Evolutionary conservation across 164 flowering plant species (phyloP), one percentile per base, ranked within the genome.

Genomic region (Cinnamomum chago): DNA sequence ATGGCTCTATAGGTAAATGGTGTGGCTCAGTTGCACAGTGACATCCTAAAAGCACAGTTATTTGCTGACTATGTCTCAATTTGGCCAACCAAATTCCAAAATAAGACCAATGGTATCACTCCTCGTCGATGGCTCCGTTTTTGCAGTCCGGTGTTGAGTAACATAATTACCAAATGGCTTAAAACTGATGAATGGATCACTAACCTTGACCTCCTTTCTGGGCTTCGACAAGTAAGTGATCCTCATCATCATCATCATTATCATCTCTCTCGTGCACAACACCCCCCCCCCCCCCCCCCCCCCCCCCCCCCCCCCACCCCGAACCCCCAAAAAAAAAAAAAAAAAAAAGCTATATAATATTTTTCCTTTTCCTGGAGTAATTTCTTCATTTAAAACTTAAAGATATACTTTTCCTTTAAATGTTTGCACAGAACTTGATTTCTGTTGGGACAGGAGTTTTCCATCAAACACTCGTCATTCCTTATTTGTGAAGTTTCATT

Each of bases 41-140:
- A 93, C 83, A 93, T 95, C 71, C 83, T 95, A 58, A 95, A 85
- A 79, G 25, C 89, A 12, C 98, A 95, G 82, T 82, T 95, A 73
- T 93, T 95, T 84, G 91, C 88, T 52, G 97, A 95, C 72, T 95
- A 91, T 79, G 98, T 92, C 74, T 90, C 97, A 58, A 60, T 95
- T 79, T 95, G 99, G 99, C 99, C 99, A 13, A 82, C 81, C 76
- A 93, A 93, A 82, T 91, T 95, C 73, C 98, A 95, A 82, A 95
- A 95, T 78, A 95, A 95, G 76, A 95, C 99, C 62, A 95, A 95
- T 81, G 99, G 99, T 71, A 91, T 95, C 69, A 95, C 99, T 70
- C 99, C 97, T 76, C 97, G 98, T 50, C 82, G 99, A 25, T 95
- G 99, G 99, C 92, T 95, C 73, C 85, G 84, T 2, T 95, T 92